These are phyloP conservation scores for Raddia guianensis DNA, from an alignment of 176 grass and related monocot species.

Conservation along the genomic window DNA sequence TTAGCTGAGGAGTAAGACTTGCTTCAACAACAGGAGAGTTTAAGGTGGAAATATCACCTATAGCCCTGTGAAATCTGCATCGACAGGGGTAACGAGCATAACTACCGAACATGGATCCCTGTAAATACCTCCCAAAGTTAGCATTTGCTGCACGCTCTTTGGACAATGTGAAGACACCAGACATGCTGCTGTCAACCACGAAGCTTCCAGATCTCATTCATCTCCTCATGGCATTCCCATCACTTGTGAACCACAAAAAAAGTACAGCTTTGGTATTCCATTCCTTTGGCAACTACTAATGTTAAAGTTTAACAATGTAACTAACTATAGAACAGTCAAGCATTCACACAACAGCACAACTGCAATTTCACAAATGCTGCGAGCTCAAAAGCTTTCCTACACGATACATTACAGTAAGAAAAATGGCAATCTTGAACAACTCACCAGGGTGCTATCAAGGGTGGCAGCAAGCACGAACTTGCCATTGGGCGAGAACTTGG, in stretches of 20 bases:
- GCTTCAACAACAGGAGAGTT: neutral
- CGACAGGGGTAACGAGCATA: neutral
- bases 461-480: constrained; percentile 92
- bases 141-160: neutral
- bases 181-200: neutral
- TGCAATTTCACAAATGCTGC: constrained; percentile 19
- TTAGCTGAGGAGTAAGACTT: neutral
- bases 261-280: neutral
- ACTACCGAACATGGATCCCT: neutral
- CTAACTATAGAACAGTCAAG: neutral
- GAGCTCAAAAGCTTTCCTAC: neutral
- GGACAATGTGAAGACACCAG: neutral
- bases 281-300: neutral
- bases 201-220: neutral
- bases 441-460: constrained; percentile 90
- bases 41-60: neutral
- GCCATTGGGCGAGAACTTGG: constrained; percentile 90
- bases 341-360: neutral
- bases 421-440: constrained; percentile 31
- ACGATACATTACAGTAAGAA: neutral
- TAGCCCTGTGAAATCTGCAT: neutral
- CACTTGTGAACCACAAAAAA: neutral
- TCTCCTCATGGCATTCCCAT: neutral
- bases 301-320: neutral
- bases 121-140: neutral